Percentiles rank a stretch among this genome's conserved stretches.
These are phyloP conservation scores for Mycena rebaudengoi DNA, from an alignment of 768 basidiomycete species.

Conservation along the genomic window DNA sequence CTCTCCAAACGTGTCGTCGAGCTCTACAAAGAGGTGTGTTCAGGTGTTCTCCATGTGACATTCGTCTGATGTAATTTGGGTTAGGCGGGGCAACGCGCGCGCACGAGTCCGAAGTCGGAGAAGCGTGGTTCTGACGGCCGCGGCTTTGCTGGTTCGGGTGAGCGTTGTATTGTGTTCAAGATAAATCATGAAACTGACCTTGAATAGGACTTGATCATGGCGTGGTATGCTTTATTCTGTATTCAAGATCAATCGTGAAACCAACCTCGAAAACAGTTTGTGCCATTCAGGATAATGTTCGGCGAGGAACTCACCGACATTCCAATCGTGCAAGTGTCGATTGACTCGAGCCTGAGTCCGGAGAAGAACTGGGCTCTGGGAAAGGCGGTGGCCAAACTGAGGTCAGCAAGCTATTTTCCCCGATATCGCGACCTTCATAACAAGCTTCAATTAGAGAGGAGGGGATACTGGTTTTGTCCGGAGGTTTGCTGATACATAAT, in stretches of 20 bases:
- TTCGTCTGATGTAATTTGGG: not conserved
- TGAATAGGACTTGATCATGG: conserved; percentile 69
- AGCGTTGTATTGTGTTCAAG: too few species aligned
- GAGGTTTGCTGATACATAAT: conserved; percentile 59
- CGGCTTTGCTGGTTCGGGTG: conserved; percentile 55
- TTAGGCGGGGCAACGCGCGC: conserved; percentile 63
- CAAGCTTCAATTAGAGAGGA: conserved; percentile 55
- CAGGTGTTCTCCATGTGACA: not conserved
- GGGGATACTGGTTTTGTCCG: conserved; percentile 73
- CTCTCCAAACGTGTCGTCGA: conserved; percentile 69
- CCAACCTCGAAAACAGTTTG: conserved; percentile 56
- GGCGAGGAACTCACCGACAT: conserved; percentile 66
- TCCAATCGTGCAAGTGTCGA: conserved; percentile 77
- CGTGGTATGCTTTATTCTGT: too few species aligned
- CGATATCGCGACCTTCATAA: not conserved
- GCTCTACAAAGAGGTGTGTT: conserved; percentile 59
- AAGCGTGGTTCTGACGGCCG: conserved; percentile 71
- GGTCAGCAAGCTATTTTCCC: not conserved
- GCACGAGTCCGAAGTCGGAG: conserved; percentile 58
- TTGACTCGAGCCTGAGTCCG: conserved; percentile 67
- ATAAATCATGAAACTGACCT: too few species aligned
- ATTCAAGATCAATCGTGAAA: too few species aligned
- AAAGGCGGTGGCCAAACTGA: conserved; percentile 65
- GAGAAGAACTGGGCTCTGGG: conserved; percentile 73
- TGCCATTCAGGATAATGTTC: conserved; percentile 85